Conservation (phyloP, 2,329 filamentous ascomycete genomes). For the Ophiosphaerella korrae region DNA sequence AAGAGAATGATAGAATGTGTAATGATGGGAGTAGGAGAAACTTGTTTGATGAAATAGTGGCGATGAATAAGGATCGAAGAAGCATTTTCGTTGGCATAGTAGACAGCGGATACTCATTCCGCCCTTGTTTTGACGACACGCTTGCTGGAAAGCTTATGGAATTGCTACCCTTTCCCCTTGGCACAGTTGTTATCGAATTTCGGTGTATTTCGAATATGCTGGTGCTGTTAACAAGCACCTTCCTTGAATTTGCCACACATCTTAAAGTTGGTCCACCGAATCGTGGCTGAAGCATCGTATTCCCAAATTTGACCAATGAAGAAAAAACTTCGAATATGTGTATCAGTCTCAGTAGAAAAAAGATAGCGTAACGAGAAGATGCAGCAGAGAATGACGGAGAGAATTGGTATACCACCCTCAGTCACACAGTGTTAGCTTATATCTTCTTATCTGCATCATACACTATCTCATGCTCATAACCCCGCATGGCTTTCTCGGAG, state of each 20-base stretch:
- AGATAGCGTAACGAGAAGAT: not conserved
- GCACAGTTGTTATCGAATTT: slow-evolving; percentile 18
- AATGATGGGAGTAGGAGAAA: slow-evolving; percentile 48
- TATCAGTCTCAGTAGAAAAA: not conserved
- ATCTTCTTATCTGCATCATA: slow-evolving; percentile 24
- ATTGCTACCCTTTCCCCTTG: slow-evolving; percentile 8
- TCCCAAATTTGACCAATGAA: not conserved
- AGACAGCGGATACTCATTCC: slow-evolving; percentile 23
- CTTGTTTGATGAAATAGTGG: slow-evolving; percentile 55
- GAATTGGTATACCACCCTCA: not conserved
- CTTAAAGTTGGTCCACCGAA: slow-evolving; percentile 3
- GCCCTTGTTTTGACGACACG: slow-evolving; percentile 11
- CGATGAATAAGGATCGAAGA: slow-evolving; percentile 43
- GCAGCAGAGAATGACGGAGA: not conserved
- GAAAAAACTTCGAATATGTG: not conserved
- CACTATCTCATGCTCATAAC: slow-evolving; percentile 18
- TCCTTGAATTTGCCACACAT: slow-evolving; percentile 1
- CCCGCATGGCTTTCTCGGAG: slow-evolving; percentile 26
- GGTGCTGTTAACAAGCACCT: slow-evolving; percentile 1
- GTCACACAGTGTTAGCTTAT: slow-evolving; percentile 4
- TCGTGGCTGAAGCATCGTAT: slow-evolving; percentile 15
- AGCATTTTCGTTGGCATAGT: slow-evolving; percentile 36
- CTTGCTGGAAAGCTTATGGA: not conserved
- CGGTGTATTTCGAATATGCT: slow-evolving; percentile 11
- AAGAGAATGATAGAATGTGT: slow-evolving; percentile 48